Percentiles rank a stretch among this genome's conserved stretches.
Evolutionary conservation across 1,284 basidiomycete species (phyloP).

Genomic region (Neotropicomus parvogracilis): DNA sequence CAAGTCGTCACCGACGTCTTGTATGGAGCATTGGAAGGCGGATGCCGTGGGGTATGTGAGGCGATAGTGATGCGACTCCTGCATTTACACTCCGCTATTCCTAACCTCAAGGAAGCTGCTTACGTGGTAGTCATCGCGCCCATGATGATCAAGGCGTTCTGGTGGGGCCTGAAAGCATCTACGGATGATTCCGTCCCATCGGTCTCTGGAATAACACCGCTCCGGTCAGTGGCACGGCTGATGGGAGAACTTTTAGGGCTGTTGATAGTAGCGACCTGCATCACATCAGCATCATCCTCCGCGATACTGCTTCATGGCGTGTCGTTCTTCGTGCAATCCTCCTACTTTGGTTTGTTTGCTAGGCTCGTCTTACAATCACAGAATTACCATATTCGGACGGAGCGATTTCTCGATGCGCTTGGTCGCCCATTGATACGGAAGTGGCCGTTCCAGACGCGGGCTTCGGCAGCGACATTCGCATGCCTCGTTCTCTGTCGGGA

Average conservation of each 20-base stretch:
- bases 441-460: conserved; percentile 13
- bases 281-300: neutral
- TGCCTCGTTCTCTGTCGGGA: conserved; percentile 19
- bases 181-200: neutral
- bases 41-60: conserved; percentile 18
- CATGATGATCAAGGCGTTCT: conserved; percentile 11
- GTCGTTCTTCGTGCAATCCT: conserved; percentile 11
- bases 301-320: conserved; percentile 9
- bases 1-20: conserved; percentile 11
- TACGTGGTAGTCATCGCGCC: conserved; percentile 2
- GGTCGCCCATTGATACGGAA: conserved; percentile 13
- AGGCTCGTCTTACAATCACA: conserved; percentile 18
- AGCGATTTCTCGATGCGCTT: conserved; percentile 10
- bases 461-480: conserved; percentile 15
- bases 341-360: conserved; percentile 18
- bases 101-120: conserved; percentile 9
- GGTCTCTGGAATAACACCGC: neutral
- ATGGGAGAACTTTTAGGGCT: conserved; percentile 16
- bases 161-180: conserved; percentile 13
- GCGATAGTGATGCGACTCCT: conserved; percentile 16
- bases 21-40: conserved; percentile 17
- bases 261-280: conserved; percentile 1
- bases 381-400: conserved; percentile 17
- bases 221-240: conserved; percentile 13
- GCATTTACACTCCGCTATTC: conserved; percentile 8